phyloP scores from a whole-genome alignment of 345 rosid species.

The Atalantia buxifolia region DNA sequence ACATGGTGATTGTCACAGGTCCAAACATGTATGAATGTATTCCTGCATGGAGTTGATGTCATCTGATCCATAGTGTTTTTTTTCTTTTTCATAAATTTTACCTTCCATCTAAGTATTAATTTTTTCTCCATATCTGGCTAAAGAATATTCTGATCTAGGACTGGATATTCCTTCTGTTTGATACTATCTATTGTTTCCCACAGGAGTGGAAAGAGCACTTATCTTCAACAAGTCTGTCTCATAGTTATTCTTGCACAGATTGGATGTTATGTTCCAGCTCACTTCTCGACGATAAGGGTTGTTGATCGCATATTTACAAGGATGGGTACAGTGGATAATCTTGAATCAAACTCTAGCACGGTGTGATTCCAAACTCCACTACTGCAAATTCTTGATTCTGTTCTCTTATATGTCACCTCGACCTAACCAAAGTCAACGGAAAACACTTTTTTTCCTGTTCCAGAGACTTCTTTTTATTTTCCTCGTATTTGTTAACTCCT shows the following conservation, averaged over 20 bases:
- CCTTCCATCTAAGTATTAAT: background rate
- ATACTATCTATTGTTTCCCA: constrained; percentile 14
- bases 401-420: background rate
- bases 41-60: constrained; percentile 3
- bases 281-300: constrained; percentile 73
- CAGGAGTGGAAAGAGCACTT: constrained; percentile 99
- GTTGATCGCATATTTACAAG: constrained; percentile 93
- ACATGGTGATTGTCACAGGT: constrained; percentile 85
- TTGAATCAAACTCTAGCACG: constrained; percentile 95
- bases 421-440: background rate
- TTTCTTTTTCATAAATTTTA: background rate
- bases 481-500: background rate
- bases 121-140: background rate
- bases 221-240: constrained; percentile 94
- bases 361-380: constrained; percentile 32
- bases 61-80: background rate
- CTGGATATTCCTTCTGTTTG: constrained; percentile 10
- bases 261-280: constrained; percentile 94
- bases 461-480: background rate
- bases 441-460: background rate
- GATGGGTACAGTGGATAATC: constrained; percentile 88
- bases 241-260: constrained; percentile 93
- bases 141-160: background rate
- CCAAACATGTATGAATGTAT: constrained; percentile 80
- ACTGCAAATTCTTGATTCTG: background rate